Evolutionary conservation across 2,329 filamentous ascomycete species (phyloP), one percentile per base, ranked within the genome.

Genomic region (Periglandula ipomoeae): DNA sequence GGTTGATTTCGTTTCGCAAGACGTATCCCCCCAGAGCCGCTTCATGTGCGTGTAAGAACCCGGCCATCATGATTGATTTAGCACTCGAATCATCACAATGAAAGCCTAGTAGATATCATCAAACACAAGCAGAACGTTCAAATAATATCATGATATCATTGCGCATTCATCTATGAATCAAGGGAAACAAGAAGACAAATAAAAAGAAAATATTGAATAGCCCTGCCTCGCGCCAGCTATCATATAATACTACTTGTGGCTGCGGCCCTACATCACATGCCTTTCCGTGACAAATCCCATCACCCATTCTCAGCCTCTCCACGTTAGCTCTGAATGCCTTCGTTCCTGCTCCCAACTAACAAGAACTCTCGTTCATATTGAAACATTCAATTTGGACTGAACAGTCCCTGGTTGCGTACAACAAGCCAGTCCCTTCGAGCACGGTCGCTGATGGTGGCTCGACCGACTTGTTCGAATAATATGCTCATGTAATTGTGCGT

Each of bases 131-230:
- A 30, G 27, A 2, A 30, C 6, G 3, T 30, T n/a, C n/a, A 30
- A 13, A 32, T 32, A 32, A 32, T 32, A 45, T 45, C 50, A 50
- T 58, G 50, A 58, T 58, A 53, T 61, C 59, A 50, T 61, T 61
- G 51, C 50, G 61, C 58, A 59, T 65, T 64, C 62, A 60, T 65
- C 61, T 65, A 63, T 63, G 51, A 65, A 56, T 56, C 53, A 58
- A 65, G 30, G 30, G 30, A 32, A 32, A 32, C 30, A 59, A 53
- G 58, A 62, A 63, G 56, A 60, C 63, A 55, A 61, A 64, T 59
- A 62, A 61, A 57, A 60, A 64, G 56, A 56, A 64, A 57, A 63
- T 64, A 61, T 56, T 57, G 57, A 56, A 53, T 57, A 55, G 52
- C 42, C 46, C 43, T 45, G 32, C n/a, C 37, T 40, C 45, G 44